Evolutionary conservation across 2,329 filamentous ascomycete genomes (phyloP).

Genomic region (Monilinia fructigena): DNA sequence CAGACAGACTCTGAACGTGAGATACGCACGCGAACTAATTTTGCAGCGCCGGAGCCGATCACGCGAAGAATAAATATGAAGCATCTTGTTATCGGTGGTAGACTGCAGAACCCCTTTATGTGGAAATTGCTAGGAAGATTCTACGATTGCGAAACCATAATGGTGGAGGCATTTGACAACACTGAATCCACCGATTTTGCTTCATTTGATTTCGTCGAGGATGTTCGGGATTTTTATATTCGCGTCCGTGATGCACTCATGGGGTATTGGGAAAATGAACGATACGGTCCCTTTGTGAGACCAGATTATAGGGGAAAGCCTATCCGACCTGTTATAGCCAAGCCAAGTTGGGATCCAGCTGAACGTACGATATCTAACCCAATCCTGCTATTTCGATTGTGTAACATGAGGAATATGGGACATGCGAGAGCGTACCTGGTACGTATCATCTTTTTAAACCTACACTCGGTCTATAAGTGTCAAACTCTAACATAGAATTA

Average conservation of each 20-base stretch:
- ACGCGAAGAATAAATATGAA: conserved; percentile 11
- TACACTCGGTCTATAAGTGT: background rate
- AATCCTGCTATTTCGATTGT: background rate
- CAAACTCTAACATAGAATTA: background rate
- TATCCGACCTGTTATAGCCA: background rate
- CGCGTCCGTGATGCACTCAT: background rate
- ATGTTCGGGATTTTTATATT: background rate
- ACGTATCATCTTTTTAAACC: background rate
- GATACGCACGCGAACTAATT: fast-evolving
- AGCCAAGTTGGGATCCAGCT: conserved; percentile 1
- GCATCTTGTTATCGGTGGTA: background rate
- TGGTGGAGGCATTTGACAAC: background rate
- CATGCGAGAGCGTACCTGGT: background rate
- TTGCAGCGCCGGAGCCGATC: background rate
- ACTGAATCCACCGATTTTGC: background rate
- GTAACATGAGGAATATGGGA: background rate
- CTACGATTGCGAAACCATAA: conserved; percentile 9
- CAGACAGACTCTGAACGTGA: background rate
- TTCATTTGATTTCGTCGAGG: background rate
- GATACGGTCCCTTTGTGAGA: background rate
- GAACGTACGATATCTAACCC: background rate
- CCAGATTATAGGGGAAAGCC: background rate
- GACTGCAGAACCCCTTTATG: fast-evolving
- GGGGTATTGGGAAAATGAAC: background rate
- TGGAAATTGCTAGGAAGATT: background rate